Evolutionary conservation across 495 filamentous ascomycete species (phyloP).

Genomic region (Lophiotrema nucula): DNA sequence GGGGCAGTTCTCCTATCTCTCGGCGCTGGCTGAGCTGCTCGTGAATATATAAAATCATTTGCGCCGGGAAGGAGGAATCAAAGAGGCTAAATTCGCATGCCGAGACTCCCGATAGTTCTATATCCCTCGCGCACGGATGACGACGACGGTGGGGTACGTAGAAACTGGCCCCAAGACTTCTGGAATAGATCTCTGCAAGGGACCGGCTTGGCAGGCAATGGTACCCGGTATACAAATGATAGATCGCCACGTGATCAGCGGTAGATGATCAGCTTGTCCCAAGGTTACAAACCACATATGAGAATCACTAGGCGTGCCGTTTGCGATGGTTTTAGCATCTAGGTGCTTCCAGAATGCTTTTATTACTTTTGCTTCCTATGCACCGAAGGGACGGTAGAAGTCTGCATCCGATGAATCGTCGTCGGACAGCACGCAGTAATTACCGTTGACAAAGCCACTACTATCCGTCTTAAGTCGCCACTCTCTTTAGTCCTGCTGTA

Average conservation of each 20-base stretch:
- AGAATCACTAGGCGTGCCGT: too few relatives aligned
- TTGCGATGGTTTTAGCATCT: too few relatives aligned
- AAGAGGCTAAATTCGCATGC: slow-evolving; percentile 25
- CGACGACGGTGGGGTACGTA: slow-evolving; percentile 1
- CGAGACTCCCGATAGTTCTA: slow-evolving; percentile 10
- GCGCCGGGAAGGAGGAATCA: slow-evolving; percentile 18
- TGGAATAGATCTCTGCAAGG: not conserved
- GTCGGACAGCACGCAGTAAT: too few relatives aligned
- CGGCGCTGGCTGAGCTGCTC: not conserved
- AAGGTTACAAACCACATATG: too few relatives aligned
- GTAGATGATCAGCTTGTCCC: too few relatives aligned
- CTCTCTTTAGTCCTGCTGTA: not conserved
- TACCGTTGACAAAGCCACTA: too few relatives aligned
- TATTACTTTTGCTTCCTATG: too few relatives aligned
- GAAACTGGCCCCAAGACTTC: not conserved
- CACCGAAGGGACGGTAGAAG: too few relatives aligned
- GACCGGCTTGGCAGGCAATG: not conserved
- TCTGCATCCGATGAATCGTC: too few relatives aligned
- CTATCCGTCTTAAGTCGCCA: not conserved
- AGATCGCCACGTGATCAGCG: too few relatives aligned
- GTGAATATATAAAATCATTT: slow-evolving; percentile 22
- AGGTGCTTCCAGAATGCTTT: too few relatives aligned
- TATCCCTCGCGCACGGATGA: not conserved
- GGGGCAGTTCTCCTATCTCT: slow-evolving; percentile 15
- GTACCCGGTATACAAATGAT: not conserved